Conservation (phyloP, 2,329 filamentous ascomycete species). For the Myriangium duriaei region DNA sequence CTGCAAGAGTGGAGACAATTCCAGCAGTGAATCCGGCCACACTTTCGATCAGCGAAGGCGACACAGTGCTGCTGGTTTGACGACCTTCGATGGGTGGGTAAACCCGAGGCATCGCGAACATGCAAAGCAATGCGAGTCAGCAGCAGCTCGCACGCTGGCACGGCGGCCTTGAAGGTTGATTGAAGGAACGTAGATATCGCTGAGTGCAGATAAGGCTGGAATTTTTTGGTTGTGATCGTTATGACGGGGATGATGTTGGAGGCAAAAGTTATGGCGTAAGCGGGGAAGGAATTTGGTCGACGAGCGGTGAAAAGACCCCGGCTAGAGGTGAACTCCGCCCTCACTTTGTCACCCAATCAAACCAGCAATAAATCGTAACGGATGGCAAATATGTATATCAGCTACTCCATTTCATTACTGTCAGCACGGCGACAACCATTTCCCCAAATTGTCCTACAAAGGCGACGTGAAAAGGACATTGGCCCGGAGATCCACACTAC, state of each 20-base stretch:
- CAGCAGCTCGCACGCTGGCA: slow-evolving; percentile 4
- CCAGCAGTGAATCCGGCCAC: slow-evolving; percentile 84
- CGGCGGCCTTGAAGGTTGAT: no score
- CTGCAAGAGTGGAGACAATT: slow-evolving; percentile 68
- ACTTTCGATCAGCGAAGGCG: slow-evolving; percentile 72
- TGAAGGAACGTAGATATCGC: no score
- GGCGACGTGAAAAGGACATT: no score
- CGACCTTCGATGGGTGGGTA: slow-evolving; percentile 35
- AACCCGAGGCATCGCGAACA: slow-evolving; percentile 33
- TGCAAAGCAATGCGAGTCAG: not conserved
- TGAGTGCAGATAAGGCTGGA: no score
- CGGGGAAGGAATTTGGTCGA: slow-evolving; percentile 4
- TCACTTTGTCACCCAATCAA: no score
- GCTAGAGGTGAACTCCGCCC: not conserved
- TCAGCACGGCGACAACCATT: no score
- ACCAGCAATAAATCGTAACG: no score
- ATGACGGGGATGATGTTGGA: not conserved
- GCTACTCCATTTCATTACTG: no score
- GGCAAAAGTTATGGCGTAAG: slow-evolving; percentile 8
- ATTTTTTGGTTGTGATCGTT: slow-evolving; percentile 2
- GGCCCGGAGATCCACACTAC: no score
- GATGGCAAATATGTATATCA: no score
- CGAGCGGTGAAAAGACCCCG: not conserved
- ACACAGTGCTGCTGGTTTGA: slow-evolving; percentile 40
- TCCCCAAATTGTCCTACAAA: no score